Evolutionary conservation across 2,329 filamentous ascomycete species (phyloP).

Genomic region (Mycosphaerella sp.): DNA sequence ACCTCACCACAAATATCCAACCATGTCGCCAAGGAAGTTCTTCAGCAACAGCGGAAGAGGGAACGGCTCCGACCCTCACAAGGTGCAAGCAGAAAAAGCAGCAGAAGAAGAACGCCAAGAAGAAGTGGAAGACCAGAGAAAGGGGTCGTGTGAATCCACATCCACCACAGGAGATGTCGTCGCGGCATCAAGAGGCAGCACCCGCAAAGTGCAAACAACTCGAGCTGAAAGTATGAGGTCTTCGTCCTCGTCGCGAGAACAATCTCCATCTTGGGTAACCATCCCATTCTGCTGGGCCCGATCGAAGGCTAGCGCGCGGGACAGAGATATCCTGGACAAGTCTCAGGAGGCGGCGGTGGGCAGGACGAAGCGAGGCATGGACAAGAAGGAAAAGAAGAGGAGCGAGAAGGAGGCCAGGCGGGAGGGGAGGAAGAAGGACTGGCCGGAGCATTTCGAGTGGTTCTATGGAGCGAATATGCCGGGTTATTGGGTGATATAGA

Average conservation of each 20-base stretch:
- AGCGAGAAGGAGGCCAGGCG: constrained; percentile 1
- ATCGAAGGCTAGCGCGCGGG: neutral
- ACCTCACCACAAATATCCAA: too few relatives aligned
- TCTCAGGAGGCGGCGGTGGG: constrained; percentile 1
- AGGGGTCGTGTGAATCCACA: neutral
- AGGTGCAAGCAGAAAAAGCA: neutral
- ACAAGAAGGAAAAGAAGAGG: constrained; percentile 1
- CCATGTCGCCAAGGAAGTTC: neutral
- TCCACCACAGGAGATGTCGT: neutral
- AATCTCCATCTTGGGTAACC: neutral
- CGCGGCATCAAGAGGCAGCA: neutral
- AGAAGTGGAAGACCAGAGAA: neutral
- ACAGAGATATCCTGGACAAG: neutral
- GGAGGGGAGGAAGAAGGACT: neutral
- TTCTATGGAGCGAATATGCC: constrained; percentile 1
- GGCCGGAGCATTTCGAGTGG: constrained; percentile 5
- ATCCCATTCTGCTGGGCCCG: neutral
- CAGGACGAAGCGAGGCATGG: neutral
- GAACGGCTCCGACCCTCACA: neutral
- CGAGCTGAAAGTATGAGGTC: neutral
- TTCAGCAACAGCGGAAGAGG: neutral
- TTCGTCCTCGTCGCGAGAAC: neutral
- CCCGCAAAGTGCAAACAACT: neutral
- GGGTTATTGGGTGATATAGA: constrained; percentile 5
- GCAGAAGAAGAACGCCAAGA: neutral